These are phyloP conservation scores for Hagleromyces aurorensis DNA, from an alignment of 805 yeast species.

Conservation along the genomic window DNA sequence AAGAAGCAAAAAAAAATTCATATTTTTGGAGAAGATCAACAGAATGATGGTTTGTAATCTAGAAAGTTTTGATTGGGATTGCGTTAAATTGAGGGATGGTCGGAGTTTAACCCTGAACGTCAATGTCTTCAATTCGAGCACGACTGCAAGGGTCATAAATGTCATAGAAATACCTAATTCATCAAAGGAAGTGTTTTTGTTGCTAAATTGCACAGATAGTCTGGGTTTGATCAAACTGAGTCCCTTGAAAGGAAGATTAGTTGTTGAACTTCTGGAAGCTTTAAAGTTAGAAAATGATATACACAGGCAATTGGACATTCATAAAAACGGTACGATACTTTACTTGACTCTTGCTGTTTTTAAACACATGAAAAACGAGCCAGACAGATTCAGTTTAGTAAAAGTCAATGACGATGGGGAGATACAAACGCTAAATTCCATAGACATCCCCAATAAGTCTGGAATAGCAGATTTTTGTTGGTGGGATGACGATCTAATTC, in stretches of 20 bases:
- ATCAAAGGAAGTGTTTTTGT: conserved; percentile 4
- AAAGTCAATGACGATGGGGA: too few relatives aligned
- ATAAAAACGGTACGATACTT: too few relatives aligned
- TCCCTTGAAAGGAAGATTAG: conserved; percentile 13
- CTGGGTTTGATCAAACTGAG: conserved; percentile 14
- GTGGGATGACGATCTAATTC: conserved; percentile 10
- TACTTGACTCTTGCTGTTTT: too few relatives aligned
- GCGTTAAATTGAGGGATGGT: conserved; percentile 24
- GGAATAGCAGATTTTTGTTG: conserved; percentile 10
- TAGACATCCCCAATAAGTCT: too few relatives aligned
- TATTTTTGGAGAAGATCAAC: conserved; percentile 17
- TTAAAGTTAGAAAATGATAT: too few relatives aligned
- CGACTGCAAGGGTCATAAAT: conserved; percentile 4
- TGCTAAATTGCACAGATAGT: conserved; percentile 10
- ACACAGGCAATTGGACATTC: too few relatives aligned
- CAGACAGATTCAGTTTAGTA: too few relatives aligned
- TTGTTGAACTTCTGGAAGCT: too few relatives aligned
- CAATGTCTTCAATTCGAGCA: conserved; percentile 5
- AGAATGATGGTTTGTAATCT: conserved; percentile 22
- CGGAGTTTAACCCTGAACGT: conserved; percentile 16
- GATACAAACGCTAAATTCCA: too few relatives aligned
- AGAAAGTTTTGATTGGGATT: conserved; percentile 20
- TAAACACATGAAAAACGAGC: too few relatives aligned
- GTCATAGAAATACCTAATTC: conserved; percentile 8
- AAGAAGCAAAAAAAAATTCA: conserved; percentile 18